Evolutionary conservation across 2,329 filamentous ascomycete species (phyloP).

Genomic region (Coniochaeta hoffmannii): DNA sequence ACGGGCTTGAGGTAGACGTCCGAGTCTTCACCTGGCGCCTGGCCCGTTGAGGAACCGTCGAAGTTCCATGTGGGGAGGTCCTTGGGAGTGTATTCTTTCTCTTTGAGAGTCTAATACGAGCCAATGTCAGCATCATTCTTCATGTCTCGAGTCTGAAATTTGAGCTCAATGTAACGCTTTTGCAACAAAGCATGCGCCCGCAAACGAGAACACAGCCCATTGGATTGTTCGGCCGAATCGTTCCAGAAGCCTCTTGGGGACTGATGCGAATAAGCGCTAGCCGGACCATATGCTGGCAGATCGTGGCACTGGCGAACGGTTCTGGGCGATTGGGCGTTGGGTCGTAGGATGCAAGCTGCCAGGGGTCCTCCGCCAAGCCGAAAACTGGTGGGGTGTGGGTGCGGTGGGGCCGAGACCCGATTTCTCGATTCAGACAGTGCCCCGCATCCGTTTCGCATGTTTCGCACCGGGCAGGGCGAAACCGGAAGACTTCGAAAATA

Average conservation of each 20-base stretch:
- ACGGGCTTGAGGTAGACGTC: constrained; percentile 92
- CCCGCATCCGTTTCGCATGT: background rate
- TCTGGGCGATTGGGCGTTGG: background rate
- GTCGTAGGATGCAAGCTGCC: background rate
- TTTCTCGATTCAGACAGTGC: background rate
- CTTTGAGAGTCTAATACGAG: constrained; percentile 37
- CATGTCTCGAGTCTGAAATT: background rate
- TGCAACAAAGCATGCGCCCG: background rate
- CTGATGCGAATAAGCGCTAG: no score
- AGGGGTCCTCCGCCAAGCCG: background rate
- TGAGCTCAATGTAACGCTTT: background rate
- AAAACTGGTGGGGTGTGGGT: background rate
- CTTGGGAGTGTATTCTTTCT: constrained; percentile 40
- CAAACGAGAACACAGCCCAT: background rate
- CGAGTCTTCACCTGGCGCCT: constrained; percentile 91
- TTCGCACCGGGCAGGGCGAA: background rate
- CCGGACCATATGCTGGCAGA: background rate
- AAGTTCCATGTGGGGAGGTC: constrained; percentile 36
- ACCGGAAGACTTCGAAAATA: background rate
- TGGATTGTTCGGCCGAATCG: background rate
- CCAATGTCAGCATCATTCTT: constrained; percentile 3
- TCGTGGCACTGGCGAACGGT: background rate
- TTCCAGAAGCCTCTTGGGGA: no score
- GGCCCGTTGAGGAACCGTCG: constrained; percentile 70
- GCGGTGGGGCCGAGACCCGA: background rate